Conservation (phyloP, 2,329 filamentous ascomycete genomes). For the Lasiodiplodia theobromae region DNA sequence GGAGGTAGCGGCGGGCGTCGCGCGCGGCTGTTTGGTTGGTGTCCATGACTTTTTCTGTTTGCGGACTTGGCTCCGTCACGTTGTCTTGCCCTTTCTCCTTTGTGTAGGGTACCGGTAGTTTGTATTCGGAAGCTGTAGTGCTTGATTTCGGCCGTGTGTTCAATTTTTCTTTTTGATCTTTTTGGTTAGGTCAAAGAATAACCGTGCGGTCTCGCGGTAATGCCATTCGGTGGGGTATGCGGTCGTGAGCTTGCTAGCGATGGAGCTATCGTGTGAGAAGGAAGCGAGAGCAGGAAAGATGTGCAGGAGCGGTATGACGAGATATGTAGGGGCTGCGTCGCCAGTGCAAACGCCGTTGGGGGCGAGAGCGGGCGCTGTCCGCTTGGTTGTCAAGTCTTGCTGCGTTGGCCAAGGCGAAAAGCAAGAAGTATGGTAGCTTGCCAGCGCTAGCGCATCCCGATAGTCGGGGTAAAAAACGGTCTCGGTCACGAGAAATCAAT, state of each 20-base stretch:
- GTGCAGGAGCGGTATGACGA: not conserved
- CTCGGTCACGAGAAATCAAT: not conserved
- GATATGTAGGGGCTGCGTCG: not conserved
- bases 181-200: slow-evolving; percentile 1
- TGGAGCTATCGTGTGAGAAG: not conserved
- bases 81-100: not conserved
- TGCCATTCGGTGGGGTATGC: slow-evolving; percentile 5
- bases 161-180: not conserved
- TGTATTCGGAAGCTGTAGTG: not conserved
- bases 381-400: not conserved
- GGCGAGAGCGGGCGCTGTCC: not conserved
- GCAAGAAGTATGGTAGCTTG: not conserved
- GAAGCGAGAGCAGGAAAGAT: not conserved
- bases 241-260: not conserved
- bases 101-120: not conserved
- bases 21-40: slow-evolving; percentile 51
- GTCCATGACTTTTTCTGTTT: not conserved
- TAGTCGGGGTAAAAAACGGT: slow-evolving; percentile 11
- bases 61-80: not conserved
- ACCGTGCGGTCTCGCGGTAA: not conserved
- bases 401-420: slow-evolving; percentile 8
- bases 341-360: not conserved
- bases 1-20: slow-evolving; percentile 51
- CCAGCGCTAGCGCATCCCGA: slow-evolving; percentile 11
- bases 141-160: not conserved